A percentile compares a stretch with the other conserved stretches of the same genome.
Conservation (phyloP, 2,329 filamentous ascomycete species). For the Nigrospora sphaerica region DNA sequence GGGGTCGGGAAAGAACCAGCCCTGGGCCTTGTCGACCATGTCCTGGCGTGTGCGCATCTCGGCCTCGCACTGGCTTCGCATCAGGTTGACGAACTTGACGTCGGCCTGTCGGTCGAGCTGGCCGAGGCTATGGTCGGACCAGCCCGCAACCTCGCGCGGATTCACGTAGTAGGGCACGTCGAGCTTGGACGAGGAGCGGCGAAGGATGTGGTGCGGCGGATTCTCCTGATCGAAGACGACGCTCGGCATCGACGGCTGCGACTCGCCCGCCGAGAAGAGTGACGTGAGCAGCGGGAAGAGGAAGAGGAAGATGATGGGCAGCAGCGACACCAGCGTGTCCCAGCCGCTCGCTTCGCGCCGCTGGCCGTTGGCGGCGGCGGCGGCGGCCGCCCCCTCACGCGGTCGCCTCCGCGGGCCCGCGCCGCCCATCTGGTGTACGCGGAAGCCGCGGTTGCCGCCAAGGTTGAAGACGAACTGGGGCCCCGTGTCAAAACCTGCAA, state of each 20-base stretch:
- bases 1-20: slow-evolving; percentile 79
- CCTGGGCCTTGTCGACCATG: slow-evolving; percentile 70
- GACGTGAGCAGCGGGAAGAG: slow-evolving; percentile 77
- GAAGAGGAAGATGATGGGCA: slow-evolving; percentile 87
- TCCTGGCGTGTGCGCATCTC: slow-evolving; percentile 61
- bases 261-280: slow-evolving; percentile 55
- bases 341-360: slow-evolving; percentile 44
- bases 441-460: slow-evolving; percentile 81
- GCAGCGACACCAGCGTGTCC: slow-evolving; percentile 62
- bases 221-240: slow-evolving; percentile 69
- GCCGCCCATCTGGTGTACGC: slow-evolving; percentile 94
- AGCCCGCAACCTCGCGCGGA: slow-evolving; percentile 67
- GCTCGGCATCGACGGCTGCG: slow-evolving; percentile 51
- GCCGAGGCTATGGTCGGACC: slow-evolving; percentile 59
- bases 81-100: slow-evolving; percentile 57
- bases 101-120: slow-evolving; percentile 76
- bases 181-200: slow-evolving; percentile 63
- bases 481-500: slow-evolving; percentile 62
- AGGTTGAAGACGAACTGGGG: slow-evolving; percentile 95
- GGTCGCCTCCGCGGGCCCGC: slow-evolving; percentile 69
- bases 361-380: slow-evolving; percentile 27
- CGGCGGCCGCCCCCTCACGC: slow-evolving; percentile 42
- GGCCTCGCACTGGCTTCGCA: slow-evolving; percentile 66
- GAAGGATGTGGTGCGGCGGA: slow-evolving; percentile 61
- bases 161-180: slow-evolving; percentile 82